A percentile compares a stretch with the other conserved stretches of the same genome.
Conservation (phyloP, 768 basidiomycete species). For the Cytidiella melzeri region DNA sequence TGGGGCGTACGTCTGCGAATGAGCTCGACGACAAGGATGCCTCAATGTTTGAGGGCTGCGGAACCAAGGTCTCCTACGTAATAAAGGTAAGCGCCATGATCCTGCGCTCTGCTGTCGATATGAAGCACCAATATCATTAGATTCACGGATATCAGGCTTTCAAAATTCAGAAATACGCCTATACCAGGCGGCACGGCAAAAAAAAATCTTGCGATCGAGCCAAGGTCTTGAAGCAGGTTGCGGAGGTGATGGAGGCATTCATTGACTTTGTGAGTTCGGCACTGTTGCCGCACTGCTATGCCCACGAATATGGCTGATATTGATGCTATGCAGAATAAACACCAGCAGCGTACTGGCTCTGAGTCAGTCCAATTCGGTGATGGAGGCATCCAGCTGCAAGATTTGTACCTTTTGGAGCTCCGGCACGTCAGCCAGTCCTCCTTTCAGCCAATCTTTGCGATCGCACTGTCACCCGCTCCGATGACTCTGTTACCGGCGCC, state of each 20-base stretch:
- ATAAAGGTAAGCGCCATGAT: background rate
- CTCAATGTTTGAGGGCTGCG: background rate
- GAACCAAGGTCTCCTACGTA: conserved; percentile 4
- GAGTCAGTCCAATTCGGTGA: background rate
- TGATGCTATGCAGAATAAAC: background rate
- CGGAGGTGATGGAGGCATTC: conserved; percentile 5
- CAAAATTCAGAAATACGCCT: conserved; percentile 3
- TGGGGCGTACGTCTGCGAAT: no score
- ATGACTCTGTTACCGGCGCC: background rate
- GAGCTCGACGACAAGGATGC: background rate
- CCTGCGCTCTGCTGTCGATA: background rate
- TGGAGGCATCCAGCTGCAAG: background rate
- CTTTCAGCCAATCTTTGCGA: conserved; percentile 6
- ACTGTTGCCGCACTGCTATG: background rate
- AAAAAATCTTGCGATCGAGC: background rate
- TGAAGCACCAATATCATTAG: background rate
- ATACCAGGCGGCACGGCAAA: background rate
- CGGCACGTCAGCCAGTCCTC: conserved; percentile 1
- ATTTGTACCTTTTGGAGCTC: conserved; percentile 11
- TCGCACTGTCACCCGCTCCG: background rate
- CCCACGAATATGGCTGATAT: background rate
- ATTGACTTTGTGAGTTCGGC: conserved; percentile 4
- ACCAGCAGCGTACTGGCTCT: background rate
- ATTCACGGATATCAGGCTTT: background rate
- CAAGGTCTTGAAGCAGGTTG: conserved; percentile 7